Conservation (phyloP, 2,329 filamentous ascomycete genomes). For the Scedosporium apiospermum region DNA sequence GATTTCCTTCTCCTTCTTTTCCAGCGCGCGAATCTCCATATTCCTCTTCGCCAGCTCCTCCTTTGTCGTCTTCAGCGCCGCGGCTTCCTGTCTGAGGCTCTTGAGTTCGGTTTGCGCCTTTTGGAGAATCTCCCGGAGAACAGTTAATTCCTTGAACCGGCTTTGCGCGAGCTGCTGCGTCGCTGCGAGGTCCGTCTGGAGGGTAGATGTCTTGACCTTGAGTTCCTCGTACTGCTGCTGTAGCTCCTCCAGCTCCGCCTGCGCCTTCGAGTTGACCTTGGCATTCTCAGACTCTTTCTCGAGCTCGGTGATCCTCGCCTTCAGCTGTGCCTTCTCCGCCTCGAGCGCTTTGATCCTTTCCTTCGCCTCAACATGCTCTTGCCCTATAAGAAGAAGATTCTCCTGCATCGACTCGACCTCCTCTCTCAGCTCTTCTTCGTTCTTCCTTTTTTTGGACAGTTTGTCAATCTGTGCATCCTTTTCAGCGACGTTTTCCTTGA, state of each 20-base stretch:
- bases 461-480: constrained; percentile 67
- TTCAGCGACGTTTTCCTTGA: constrained; percentile 44
- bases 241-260: constrained; percentile 48
- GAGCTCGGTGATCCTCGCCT: constrained; percentile 52
- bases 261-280: constrained; percentile 43
- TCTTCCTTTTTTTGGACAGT: constrained; percentile 59
- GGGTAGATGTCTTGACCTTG: constrained; percentile 55
- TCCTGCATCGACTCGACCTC: constrained; percentile 80
- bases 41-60: constrained; percentile 57
- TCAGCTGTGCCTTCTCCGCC: constrained; percentile 59
- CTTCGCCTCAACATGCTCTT: constrained; percentile 77
- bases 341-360: constrained; percentile 64
- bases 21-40: constrained; percentile 62
- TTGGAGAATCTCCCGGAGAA: constrained; percentile 68
- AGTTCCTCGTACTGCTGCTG: constrained; percentile 55
- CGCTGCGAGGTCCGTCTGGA: constrained; percentile 78
- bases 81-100: constrained; percentile 66
- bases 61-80: constrained; percentile 62
- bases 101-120: constrained; percentile 83
- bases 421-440: constrained; percentile 70
- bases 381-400: constrained; percentile 67
- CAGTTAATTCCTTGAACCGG: constrained; percentile 78
- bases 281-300: constrained; percentile 22
- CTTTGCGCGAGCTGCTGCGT: constrained; percentile 79
- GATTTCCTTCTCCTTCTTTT: constrained; percentile 74